Conservation (phyloP, 1,284 basidiomycete genomes). For the Phellinidium pouzarii region DNA sequence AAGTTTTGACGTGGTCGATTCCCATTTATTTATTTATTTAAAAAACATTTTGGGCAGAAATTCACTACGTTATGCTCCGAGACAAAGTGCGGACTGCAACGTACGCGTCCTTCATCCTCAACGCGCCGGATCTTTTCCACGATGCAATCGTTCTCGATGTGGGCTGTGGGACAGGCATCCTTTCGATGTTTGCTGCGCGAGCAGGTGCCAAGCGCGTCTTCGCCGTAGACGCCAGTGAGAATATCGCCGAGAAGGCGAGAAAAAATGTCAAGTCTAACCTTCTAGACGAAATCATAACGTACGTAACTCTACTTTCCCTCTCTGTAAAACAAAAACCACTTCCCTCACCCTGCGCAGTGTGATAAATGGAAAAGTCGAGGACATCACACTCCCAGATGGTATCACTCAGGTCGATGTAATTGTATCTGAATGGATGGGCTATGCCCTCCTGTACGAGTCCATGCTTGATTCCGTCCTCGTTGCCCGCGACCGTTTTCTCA, state of each 20-base stretch:
- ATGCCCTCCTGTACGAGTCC: conserved; percentile 88
- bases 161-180: conserved; percentile 90
- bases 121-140: conserved; percentile 78
- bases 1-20: not conserved
- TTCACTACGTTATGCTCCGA: conserved; percentile 74
- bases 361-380: conserved; percentile 83
- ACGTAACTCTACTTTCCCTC: conserved; percentile 25
- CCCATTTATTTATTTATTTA: not conserved
- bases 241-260: conserved; percentile 75
- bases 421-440: conserved; percentile 98
- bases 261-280: conserved; percentile 80
- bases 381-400: conserved; percentile 64
- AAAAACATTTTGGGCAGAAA: conserved; percentile 40
- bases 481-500: conserved; percentile 83
- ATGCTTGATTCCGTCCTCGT: conserved; percentile 94
- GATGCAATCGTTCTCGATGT: conserved; percentile 91
- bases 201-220: conserved; percentile 91
- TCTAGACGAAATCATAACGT: conserved; percentile 71
- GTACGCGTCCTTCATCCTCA: conserved; percentile 88
- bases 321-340: not conserved
- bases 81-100: conserved; percentile 92
- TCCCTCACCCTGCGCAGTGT: conserved; percentile 41
- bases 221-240: conserved; percentile 87
- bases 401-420: conserved; percentile 85
- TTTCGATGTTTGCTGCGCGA: conserved; percentile 88